Base-by-base conservation (phyloP, 2,329 filamentous ascomycete genomes). In the Tolypocladium guangdongense region DNA sequence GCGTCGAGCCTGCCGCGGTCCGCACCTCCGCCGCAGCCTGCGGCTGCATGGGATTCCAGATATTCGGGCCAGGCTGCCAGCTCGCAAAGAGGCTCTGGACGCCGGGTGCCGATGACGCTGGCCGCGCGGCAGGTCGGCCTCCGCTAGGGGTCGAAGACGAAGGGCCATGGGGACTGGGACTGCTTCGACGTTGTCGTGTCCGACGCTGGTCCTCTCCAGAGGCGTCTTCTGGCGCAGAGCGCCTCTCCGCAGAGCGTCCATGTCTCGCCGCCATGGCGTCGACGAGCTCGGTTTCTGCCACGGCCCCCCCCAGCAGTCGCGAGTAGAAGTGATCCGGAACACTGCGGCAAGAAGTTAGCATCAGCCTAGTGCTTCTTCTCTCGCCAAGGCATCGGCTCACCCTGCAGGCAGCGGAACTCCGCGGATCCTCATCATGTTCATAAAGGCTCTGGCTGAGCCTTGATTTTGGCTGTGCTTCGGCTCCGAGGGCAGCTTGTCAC, bases 401-500 rank as follows among this genome's bases (percentile, higher is more conserved):
- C 57, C 58, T 32, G 56, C 32, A 18, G 64, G 56, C 27, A 60
- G 37, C 36, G 57, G 53, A 5, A 57, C n/a, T 27, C 60, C 60
- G 35, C 63, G 59, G 38, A 63, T 56, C 47, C 66, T 62, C 57
- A 69, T 66, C 51, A 68, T 57, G 48, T 61, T 64, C 48, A 69
- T 52, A 43, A 68, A 68, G 6, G 64, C 59, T 37, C 65, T 57
- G 1, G 60, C 54, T 7, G 63, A 60, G 12, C 50, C 47, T 14
- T 51, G 43, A 12, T 50, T 24, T 18, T 50, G 45, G 10, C 52
- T 32, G 2, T 58, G 56, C 52, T 64, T 68, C 8, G 63, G 61
- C 54, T 82, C 77, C 2, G 79, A 78, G 3, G 74, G 78, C 27
- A 86, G 69, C 59, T 82, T 82, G 57, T 81, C 76, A 30, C 82